A percentile compares a stretch with the other conserved stretches of the same genome.
Conservation (phyloP, 805 yeast species). For the Myxozyma nipponensis region DNA sequence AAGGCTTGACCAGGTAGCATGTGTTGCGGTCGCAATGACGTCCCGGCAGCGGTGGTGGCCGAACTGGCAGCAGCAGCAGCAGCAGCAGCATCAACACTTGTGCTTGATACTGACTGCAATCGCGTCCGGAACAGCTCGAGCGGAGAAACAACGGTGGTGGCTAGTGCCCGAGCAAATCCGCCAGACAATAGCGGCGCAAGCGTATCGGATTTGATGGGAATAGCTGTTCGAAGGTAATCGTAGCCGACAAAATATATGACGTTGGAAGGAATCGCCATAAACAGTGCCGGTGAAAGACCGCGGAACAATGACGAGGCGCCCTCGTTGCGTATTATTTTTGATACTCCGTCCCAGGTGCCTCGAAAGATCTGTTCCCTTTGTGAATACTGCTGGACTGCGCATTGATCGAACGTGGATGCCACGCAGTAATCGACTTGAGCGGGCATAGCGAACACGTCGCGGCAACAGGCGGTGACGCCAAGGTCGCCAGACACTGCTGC, state of each 20-base stretch:
- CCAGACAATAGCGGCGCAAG: constrained; percentile 83
- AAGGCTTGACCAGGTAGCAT: constrained; percentile 35
- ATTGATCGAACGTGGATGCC: constrained; percentile 36
- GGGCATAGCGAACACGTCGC: constrained; percentile 41
- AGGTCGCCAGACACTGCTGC: constrained; percentile 31
- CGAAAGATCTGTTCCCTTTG: constrained; percentile 41
- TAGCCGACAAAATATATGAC: constrained; percentile 93
- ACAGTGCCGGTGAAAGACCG: constrained; percentile 73
- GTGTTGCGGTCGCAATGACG: constrained; percentile 4
- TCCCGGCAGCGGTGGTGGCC: neutral
- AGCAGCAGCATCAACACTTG: no score
- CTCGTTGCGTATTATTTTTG: constrained; percentile 62
- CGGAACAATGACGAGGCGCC: constrained; percentile 81
- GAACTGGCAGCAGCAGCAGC: no score
- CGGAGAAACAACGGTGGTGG: constrained; percentile 85
- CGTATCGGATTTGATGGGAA: constrained; percentile 48
- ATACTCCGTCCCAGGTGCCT: constrained; percentile 74
- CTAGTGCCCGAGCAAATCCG: constrained; percentile 70
- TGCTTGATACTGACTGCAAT: constrained; percentile 64
- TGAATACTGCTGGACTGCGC: constrained; percentile 34
- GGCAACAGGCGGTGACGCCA: constrained; percentile 42
- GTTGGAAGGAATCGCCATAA: constrained; percentile 89
- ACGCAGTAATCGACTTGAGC: constrained; percentile 38
- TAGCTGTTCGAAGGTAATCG: constrained; percentile 75
- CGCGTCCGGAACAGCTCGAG: constrained; percentile 83